Evolutionary conservation across 306 rosid genomes (phyloP).

Genomic region (Cotoneaster glaucophyllus): DNA sequence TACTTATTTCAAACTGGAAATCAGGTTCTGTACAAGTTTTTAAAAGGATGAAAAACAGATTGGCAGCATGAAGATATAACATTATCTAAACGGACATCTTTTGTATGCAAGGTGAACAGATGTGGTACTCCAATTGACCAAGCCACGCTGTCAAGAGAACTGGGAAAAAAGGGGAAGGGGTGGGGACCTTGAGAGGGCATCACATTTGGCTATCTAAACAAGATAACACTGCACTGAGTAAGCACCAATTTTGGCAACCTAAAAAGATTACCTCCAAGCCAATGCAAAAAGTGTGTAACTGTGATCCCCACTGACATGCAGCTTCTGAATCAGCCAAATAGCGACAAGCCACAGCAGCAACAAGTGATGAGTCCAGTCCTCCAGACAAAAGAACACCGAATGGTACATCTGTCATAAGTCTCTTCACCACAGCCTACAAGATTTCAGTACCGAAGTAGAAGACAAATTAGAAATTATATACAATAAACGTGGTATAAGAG

Average conservation of each 20-base stretch:
- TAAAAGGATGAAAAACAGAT: background rate
- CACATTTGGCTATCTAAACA: background rate
- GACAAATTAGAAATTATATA: background rate
- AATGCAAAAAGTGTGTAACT: constrained; percentile 82
- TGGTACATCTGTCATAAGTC: constrained; percentile 98
- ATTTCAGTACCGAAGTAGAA: constrained; percentile 15
- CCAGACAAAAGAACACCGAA: constrained; percentile 95
- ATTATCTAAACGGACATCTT: background rate
- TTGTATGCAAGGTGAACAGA: background rate
- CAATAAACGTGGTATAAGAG: background rate
- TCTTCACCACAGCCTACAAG: constrained; percentile 79
- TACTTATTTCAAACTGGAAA: background rate
- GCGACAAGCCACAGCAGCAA: constrained; percentile 82
- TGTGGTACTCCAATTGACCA: background rate
- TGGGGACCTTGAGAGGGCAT: background rate
- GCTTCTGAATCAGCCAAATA: constrained; percentile 55
- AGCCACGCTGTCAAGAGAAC: background rate
- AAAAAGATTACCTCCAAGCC: constrained; percentile 60
- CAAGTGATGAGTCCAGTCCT: constrained; percentile 95
- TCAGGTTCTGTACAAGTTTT: background rate
- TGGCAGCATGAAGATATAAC: background rate
- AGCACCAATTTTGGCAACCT: background rate
- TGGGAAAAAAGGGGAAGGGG: background rate
- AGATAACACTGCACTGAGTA: background rate
- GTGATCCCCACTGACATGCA: constrained; percentile 92